These are phyloP conservation scores for Trametes cubensis DNA, from an alignment of 768 basidiomycete genomes.

Conservation along the genomic window DNA sequence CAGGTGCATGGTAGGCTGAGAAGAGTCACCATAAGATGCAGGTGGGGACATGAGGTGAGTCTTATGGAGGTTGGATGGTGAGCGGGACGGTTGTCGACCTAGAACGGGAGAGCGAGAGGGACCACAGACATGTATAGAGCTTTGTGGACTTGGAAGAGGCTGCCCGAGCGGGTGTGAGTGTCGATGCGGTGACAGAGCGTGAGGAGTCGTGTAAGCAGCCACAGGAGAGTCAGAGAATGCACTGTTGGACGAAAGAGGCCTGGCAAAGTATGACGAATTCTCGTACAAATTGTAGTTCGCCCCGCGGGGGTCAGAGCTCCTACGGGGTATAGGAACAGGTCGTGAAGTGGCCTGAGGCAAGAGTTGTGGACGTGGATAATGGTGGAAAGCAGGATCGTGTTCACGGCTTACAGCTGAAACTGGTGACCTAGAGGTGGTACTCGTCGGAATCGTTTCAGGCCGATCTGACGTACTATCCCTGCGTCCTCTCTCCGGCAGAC, in stretches of 20 bases:
- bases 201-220: conserved; percentile 10
- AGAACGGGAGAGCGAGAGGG: conserved; percentile 18
- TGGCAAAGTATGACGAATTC: conserved; percentile 3
- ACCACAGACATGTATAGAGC: not conserved
- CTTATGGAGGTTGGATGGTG: conserved; percentile 5
- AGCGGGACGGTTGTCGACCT: conserved; percentile 9
- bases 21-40: not conserved
- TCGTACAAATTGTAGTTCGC: conserved; percentile 2
- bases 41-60: conserved; percentile 5
- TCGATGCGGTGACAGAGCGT: conserved; percentile 1
- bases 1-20: not conserved
- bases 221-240: conserved; percentile 12
- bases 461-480: conserved; percentile 1
- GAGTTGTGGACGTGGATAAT: not conserved
- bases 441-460: conserved; percentile 5
- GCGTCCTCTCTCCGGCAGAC: conserved; percentile 1
- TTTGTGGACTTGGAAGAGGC: not conserved
- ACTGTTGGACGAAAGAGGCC: conserved; percentile 17
- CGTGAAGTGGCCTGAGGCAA: conserved; percentile 6
- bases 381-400: conserved; percentile 9
- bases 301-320: conserved; percentile 15
- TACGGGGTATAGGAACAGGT: conserved; percentile 7
- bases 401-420: conserved; percentile 19
- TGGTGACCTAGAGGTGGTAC: conserved; percentile 6
- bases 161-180: not conserved